phyloP scores from a whole-genome alignment of 2,329 filamentous ascomycete species.

The Aspergillus latus region DNA sequence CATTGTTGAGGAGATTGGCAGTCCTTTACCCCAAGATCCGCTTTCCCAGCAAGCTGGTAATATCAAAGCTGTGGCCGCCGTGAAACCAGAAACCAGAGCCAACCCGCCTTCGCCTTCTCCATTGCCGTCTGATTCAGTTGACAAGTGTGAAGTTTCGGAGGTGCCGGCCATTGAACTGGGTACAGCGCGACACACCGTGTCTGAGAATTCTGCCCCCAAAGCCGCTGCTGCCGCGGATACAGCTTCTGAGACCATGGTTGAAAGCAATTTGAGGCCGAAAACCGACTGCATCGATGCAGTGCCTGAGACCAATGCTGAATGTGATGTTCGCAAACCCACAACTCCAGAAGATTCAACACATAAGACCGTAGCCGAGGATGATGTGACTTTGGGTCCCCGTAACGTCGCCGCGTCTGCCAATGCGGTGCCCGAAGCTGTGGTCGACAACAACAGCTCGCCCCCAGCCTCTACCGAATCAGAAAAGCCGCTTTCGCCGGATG shows the following conservation, averaged over 20 bases:
- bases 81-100: neutral
- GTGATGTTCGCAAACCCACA: neutral
- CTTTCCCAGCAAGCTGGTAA: neutral
- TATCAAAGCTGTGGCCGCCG: neutral
- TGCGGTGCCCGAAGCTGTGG: neutral
- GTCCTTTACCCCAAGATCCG: constrained; percentile 2
- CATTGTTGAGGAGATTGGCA: constrained; percentile 23
- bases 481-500: too few species aligned
- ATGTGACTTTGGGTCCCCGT: neutral
- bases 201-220: neutral
- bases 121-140: neutral
- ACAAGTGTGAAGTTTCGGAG: neutral
- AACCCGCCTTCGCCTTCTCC: neutral
- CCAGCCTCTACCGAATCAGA: too few species aligned
- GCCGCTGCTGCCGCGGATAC: neutral
- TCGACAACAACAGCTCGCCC: neutral
- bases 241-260: neutral
- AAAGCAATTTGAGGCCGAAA: neutral
- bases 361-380: neutral
- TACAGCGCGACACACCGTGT: neutral
- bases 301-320: neutral
- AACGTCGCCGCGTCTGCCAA: neutral
- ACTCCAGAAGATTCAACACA: too few species aligned
- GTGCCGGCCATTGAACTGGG: neutral
- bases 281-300: too few species aligned